Conservation (phyloP, 2,329 filamentous ascomycete genomes). For the Ophiocordyceps unilateralis region DNA sequence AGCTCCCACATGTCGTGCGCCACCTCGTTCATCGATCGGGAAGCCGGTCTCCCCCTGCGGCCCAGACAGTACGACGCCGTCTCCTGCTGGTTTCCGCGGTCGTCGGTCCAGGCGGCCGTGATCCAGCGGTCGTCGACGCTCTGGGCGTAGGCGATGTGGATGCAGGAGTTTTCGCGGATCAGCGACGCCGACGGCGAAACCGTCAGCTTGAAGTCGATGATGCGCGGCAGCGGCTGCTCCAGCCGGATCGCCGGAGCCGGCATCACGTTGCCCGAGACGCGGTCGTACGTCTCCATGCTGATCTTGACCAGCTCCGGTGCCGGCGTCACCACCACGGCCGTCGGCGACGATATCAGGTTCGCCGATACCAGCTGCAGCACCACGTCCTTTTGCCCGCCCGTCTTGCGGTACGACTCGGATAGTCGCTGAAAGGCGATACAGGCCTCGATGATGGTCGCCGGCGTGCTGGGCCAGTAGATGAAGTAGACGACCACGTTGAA, state of each 20-base stretch:
- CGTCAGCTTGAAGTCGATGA: constrained; percentile 58
- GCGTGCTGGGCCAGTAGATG: constrained; percentile 48
- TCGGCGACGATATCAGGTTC: constrained; percentile 46
- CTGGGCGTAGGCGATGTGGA: constrained; percentile 64
- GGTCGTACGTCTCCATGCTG: constrained; percentile 62
- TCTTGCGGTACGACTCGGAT: constrained; percentile 39
- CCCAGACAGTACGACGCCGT: constrained; percentile 57
- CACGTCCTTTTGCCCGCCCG: constrained; percentile 40
- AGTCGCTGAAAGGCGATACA: constrained; percentile 60
- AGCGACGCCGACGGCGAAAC: constrained; percentile 53
- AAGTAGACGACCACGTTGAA: constrained; percentile 62
- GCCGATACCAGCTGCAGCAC: constrained; percentile 61
- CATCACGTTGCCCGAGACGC: constrained; percentile 42
- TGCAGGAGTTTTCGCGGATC: constrained; percentile 60
- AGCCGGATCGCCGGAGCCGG: constrained; percentile 57
- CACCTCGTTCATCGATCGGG: constrained; percentile 42
- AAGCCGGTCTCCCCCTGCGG: constrained; percentile 33
- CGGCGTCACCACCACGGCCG: constrained; percentile 43
- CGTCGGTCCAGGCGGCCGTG: constrained; percentile 67
- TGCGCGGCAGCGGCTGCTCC: constrained; percentile 50
- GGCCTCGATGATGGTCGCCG: constrained; percentile 47
- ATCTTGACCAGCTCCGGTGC: constrained; percentile 42
- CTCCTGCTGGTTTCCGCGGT: constrained; percentile 54
- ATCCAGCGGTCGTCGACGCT: constrained; percentile 66
- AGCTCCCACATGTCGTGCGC: constrained; percentile 63